Evolutionary conservation across 2,329 filamentous ascomycete species (phyloP), one percentile per base, ranked within the genome.

Genomic region (Colletotrichum coccodes): DNA sequence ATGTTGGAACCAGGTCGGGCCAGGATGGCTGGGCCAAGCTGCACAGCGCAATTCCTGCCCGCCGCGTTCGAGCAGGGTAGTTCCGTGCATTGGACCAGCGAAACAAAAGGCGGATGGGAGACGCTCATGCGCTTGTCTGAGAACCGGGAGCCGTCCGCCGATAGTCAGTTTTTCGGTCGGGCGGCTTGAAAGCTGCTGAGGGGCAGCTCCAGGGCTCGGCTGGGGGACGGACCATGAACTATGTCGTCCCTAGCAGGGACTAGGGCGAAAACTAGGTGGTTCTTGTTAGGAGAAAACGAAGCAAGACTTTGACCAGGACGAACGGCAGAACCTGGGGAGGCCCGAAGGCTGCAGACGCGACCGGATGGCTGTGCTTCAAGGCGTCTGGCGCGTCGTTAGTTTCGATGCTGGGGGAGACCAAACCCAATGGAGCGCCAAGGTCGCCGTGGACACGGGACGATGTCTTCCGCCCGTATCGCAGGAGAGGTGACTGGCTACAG

Each of bases 311-410:
- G 42, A 50, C 8, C 56, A 38, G 40, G 61, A 12, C 21, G 46
- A 28, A 44, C 40, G n/a, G 34, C 44, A 52, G 32, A 38, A 11
- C 32, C 38, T n/a, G 34, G 40, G 50, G 21, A 54, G 65, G 65
- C 65, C 65, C 65, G 65, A 68, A 68, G 65, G 42, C 53, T 68
- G 65, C 65, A 68, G 65, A 68, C 47, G 56, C 54, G 54, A 59
- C 54, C 38, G 9, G 60, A 64, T 34, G 60, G 61, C 53, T 64
- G 65, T 60, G 65, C 65, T 44, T 14, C n/a, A 49, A 47, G 47
- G 28, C 32, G 47, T 53, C 26, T 40, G 54, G 61, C 61, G 65
- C 60, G 28, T 59, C 54, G 40, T 40, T 64, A 65, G 65, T 65
- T 65, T 68, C 53, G 38, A 64, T 38, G 28, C 26, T 16, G 32